Evolutionary conservation across 768 basidiomycete species (phyloP), one percentile per base, ranked within the genome.

Genomic region (Nidularia sp.): DNA sequence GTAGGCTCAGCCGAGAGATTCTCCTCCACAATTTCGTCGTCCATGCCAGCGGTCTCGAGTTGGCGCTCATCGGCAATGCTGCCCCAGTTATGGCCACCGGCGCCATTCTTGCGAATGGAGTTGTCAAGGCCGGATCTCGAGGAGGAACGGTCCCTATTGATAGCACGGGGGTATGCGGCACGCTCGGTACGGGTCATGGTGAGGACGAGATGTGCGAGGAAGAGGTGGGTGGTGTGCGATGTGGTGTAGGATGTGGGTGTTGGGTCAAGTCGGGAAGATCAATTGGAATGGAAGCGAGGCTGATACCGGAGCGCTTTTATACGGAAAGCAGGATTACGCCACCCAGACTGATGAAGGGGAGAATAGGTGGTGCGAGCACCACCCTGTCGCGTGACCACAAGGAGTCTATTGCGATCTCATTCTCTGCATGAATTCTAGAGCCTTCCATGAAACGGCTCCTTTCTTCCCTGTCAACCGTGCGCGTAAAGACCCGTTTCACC

Each of bases 21-120:
- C 33, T 50, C 57, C 52, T 54, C 56, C 55, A 50, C 25, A 34
- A 51, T 9, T n/a, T 83, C 83, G 68, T 90, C 90, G 18, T 71
- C 72, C 42, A 77, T 51, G 1, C 83, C 86, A 35, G 75, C 79
- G 25, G 66, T 63, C 69, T 88, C 89, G 58, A 79, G 74, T 54
- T 80, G 74, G 39, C 66, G 70, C 70, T 92, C 88, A 60, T 89
- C 75, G 2, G 68, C 70, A 56, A 89, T 66, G 51, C 77, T 79
- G 53, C 93, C 93, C 93, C 93, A 96, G 72, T 90, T 93, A 71
- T 93, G 84, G 6, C 78, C 75, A 34, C 93, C 93, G 29, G 81
- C 84, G 51, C 93, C 93, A 55, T 81, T 76, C 73, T 93, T 93
- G 70, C 84, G 85, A 53, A 86, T 59, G 59, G 78, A 79, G 61